A percentile compares a stretch with the other conserved stretches of the same genome.
Conservation (phyloP, 805 yeast genomes). For the Ogataea thermomethanolica region DNA sequence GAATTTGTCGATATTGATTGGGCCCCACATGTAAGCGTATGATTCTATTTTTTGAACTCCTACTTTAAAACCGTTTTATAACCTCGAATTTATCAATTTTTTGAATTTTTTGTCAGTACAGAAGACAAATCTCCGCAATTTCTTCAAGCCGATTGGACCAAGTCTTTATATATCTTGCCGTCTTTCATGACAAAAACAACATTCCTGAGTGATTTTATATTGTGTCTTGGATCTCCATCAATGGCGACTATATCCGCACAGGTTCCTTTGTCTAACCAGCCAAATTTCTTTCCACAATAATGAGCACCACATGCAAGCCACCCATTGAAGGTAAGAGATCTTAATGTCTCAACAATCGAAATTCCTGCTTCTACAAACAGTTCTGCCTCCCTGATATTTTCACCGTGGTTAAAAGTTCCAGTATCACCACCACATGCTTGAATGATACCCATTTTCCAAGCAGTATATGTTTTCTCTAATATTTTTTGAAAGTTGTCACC, state of each 20-base stretch:
- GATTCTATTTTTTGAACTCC: too few relatives aligned
- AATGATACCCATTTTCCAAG: constrained; percentile 24
- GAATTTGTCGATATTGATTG: too few relatives aligned
- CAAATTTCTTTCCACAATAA: constrained; percentile 24
- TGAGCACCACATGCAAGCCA: constrained; percentile 31
- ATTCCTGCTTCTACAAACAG: constrained; percentile 26
- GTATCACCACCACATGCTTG: constrained; percentile 32
- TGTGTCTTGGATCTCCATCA: constrained; percentile 21
- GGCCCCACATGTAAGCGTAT: too few relatives aligned
- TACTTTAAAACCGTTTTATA: too few relatives aligned
- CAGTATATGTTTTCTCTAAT: constrained; percentile 19
- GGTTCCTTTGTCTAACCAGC: constrained; percentile 23
- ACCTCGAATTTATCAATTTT: too few relatives aligned
- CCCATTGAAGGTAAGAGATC: constrained; percentile 25
- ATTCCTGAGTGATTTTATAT: constrained; percentile 15
- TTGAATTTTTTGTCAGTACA: too few relatives aligned
- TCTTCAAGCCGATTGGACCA: too few relatives aligned
- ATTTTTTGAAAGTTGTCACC: constrained; percentile 20
- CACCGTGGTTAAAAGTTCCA: constrained; percentile 31
- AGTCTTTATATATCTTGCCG: constrained; percentile 26
- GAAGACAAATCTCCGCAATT: too few relatives aligned
- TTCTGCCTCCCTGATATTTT: constrained; percentile 29
- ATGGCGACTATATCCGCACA: constrained; percentile 29
- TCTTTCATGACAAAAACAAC: constrained; percentile 30
- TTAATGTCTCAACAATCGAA: constrained; percentile 21